phyloP scores from a whole-genome alignment of 164 flowering plant species.

The Tetracentron sinense region DNA sequence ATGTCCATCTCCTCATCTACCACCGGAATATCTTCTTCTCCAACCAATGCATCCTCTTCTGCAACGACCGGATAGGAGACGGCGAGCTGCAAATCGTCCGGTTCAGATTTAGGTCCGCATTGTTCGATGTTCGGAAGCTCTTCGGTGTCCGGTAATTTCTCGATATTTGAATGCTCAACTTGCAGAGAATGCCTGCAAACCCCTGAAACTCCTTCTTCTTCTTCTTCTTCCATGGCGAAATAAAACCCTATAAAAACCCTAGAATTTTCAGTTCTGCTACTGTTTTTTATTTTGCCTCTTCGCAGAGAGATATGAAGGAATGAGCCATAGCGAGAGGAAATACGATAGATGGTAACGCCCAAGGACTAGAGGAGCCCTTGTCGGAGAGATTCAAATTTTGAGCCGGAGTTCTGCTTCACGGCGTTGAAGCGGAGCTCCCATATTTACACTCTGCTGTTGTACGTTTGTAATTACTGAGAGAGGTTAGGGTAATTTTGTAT shows the following conservation, averaged over 20 bases:
- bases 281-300: background rate
- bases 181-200: conserved; percentile 6
- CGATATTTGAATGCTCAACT: background rate
- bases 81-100: background rate
- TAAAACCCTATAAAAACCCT: background rate
- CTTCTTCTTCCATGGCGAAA: conserved; percentile 17
- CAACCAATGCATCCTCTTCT: background rate
- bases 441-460: no score
- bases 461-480: no score
- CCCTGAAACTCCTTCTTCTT: background rate
- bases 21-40: background rate
- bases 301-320: background rate
- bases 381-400: no score
- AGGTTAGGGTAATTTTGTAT: no score
- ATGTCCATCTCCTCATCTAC: conserved; percentile 16
- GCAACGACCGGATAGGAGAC: background rate
- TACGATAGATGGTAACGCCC: no score
- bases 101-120: background rate
- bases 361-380: no score
- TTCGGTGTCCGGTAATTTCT: background rate
- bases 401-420: no score
- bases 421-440: no score
- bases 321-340: no score
- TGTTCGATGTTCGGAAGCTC: background rate
- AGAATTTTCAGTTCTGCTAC: background rate